These are phyloP conservation scores for Coniosporium tulheliwenetii DNA, from an alignment of 2,329 filamentous ascomycete species.

Conservation along the genomic window DNA sequence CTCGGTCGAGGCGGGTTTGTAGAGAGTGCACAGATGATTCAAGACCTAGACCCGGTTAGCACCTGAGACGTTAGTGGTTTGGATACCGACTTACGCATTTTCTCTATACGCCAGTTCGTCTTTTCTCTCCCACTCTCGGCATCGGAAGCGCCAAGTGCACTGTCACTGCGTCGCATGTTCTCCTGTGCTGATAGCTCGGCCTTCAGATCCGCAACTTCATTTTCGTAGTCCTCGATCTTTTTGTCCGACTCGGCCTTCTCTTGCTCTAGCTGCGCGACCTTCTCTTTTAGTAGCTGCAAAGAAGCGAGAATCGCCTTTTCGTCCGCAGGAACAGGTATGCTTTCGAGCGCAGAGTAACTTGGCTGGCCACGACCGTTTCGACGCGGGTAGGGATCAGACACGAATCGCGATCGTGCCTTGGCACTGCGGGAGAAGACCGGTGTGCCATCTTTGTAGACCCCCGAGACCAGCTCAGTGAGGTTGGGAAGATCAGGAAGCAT, in stretches of 20 bases:
- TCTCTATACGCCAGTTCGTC: slow-evolving; percentile 29
- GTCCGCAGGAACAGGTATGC: slow-evolving; percentile 41
- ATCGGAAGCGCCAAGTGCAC: slow-evolving; percentile 27
- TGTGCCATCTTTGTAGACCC: slow-evolving; percentile 40
- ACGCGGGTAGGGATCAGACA: slow-evolving; percentile 25
- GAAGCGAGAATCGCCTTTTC: slow-evolving; percentile 49
- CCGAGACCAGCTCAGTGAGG: slow-evolving; percentile 45
- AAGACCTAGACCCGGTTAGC: slow-evolving; percentile 26
- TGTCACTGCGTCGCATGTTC: slow-evolving; percentile 26
- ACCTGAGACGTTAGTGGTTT: neutral
- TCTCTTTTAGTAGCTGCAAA: slow-evolving; percentile 41
- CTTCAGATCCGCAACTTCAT: slow-evolving; percentile 35
- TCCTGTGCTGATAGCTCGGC: slow-evolving; percentile 27
- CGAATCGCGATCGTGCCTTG: slow-evolving; percentile 38
- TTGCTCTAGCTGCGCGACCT: slow-evolving; percentile 38
- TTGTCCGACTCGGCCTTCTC: slow-evolving; percentile 36
- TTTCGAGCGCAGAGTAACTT: slow-evolving; percentile 33
- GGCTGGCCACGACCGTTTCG: slow-evolving; percentile 12
- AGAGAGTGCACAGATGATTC: slow-evolving; percentile 44
- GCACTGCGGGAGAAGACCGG: slow-evolving; percentile 37
- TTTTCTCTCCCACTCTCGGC: slow-evolving; percentile 30
- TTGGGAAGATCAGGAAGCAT: slow-evolving; percentile 45
- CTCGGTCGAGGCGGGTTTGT: slow-evolving; percentile 45
- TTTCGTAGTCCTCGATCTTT: slow-evolving; percentile 33
- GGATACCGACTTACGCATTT: slow-evolving; percentile 33